Conservation (phyloP, 2,329 filamentous ascomycete species). For the Trichophyton mentagrophytes region DNA sequence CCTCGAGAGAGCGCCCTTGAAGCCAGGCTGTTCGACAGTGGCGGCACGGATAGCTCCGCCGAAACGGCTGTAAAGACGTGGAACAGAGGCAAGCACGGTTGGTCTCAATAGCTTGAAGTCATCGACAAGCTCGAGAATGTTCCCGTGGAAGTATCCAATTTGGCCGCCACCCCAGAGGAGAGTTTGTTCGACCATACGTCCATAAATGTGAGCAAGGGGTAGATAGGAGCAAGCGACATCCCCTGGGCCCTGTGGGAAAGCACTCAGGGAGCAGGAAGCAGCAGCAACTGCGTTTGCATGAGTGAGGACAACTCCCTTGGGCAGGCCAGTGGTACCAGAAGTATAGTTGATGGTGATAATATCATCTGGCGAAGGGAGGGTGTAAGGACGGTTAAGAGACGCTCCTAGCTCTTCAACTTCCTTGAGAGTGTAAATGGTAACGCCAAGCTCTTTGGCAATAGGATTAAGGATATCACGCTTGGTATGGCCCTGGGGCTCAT, state of each 20-base stretch:
- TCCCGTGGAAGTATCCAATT: conserved; percentile 89
- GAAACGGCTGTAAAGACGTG: conserved; percentile 83
- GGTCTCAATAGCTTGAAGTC: conserved; percentile 81
- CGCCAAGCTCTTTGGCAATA: conserved; percentile 59
- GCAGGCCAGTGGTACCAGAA: conserved; percentile 51
- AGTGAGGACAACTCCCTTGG: conserved; percentile 57
- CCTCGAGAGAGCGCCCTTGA: conserved; percentile 69
- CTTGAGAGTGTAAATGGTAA: conserved; percentile 64
- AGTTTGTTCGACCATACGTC: conserved; percentile 67
- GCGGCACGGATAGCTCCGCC: conserved; percentile 66
- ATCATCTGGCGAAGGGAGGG: conserved; percentile 60
- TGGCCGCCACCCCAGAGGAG: conserved; percentile 57
- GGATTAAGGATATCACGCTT: conserved; percentile 67
- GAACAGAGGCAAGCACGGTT: conserved; percentile 74
- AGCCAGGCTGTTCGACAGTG: conserved; percentile 64
- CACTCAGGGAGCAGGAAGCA: conserved; percentile 47
- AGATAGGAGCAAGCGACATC: conserved; percentile 75
- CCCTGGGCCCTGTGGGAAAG: conserved; percentile 39
- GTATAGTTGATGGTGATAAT: conserved; percentile 63
- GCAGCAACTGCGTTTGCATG: conserved; percentile 71
- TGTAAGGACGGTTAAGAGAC: conserved; percentile 54
- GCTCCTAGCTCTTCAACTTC: conserved; percentile 74
- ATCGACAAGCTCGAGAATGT: conserved; percentile 73
- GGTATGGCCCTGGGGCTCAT: conserved; percentile 62
- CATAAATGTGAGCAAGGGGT: conserved; percentile 87